These are phyloP conservation scores for Pittosporum tobira DNA, from an alignment of 129 eudicot species.

Conservation along the genomic window DNA sequence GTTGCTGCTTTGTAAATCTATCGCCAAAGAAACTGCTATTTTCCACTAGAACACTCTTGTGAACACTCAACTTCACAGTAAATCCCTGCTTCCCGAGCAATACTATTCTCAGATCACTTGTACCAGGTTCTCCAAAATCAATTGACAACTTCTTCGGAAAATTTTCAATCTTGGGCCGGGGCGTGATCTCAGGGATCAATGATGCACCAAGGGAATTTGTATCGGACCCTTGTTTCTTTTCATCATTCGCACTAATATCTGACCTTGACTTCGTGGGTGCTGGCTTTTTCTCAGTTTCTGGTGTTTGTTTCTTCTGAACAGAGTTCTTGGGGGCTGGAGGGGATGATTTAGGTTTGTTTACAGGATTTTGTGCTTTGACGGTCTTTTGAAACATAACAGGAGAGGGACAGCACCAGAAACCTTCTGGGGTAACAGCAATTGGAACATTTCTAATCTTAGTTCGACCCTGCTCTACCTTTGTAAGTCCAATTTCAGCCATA, in stretches of 20 bases:
- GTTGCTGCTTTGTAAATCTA: slow-evolving; percentile 41
- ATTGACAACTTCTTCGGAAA: slow-evolving; percentile 70
- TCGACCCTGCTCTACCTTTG: slow-evolving; percentile 52
- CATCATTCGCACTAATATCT: slow-evolving; percentile 28
- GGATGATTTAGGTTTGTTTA: slow-evolving; percentile 55
- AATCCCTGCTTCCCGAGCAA: slow-evolving; percentile 77
- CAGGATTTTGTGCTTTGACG: slow-evolving; percentile 46
- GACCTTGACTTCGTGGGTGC: slow-evolving; percentile 31
- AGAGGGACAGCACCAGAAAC: slow-evolving; percentile 98
- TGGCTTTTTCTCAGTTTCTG: slow-evolving; percentile 39
- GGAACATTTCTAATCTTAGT: slow-evolving; percentile 89
- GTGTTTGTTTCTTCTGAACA: slow-evolving; percentile 54
- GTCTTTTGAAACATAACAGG: slow-evolving; percentile 86
- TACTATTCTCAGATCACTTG: slow-evolving; percentile 78
- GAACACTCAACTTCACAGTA: slow-evolving; percentile 79
- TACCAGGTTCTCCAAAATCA: slow-evolving; percentile 93
- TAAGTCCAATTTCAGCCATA: slow-evolving; percentile 76
- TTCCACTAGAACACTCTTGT: slow-evolving; percentile 50
- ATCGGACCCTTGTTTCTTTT: slow-evolving; percentile 27
- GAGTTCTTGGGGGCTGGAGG: slow-evolving; percentile 25
- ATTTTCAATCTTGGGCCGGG: slow-evolving; percentile 42
- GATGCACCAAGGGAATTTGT: slow-evolving; percentile 35
- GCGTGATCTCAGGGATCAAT: slow-evolving; percentile 26
- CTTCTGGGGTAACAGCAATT: slow-evolving; percentile 95
- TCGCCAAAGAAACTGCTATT: slow-evolving; percentile 60